A percentile compares a stretch with the other conserved stretches of the same genome.
Conservation (phyloP, 2,329 filamentous ascomycete genomes). For the Neofusicoccum umdonicola region DNA sequence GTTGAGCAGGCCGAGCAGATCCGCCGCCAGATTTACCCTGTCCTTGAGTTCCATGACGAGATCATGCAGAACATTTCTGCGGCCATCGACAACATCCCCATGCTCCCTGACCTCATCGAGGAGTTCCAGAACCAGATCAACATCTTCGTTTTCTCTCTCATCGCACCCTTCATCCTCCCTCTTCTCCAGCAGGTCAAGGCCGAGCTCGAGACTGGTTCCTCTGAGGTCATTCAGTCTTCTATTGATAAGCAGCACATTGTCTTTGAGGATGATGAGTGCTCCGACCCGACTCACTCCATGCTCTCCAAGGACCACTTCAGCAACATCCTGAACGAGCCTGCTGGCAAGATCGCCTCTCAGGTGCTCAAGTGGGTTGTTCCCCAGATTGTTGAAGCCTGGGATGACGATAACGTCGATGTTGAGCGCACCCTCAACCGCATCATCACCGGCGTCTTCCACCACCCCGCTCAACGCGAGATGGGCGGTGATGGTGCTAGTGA, state of each 20-base stretch:
- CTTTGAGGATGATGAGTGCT: slow-evolving; percentile 72
- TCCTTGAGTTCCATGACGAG: slow-evolving; percentile 87
- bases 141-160: slow-evolving; percentile 84
- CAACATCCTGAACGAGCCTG: slow-evolving; percentile 83
- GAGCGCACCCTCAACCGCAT: slow-evolving; percentile 72
- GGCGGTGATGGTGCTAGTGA: slow-evolving; percentile 70
- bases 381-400: slow-evolving; percentile 84
- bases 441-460: slow-evolving; percentile 79
- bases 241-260: slow-evolving; percentile 81
- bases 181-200: slow-evolving; percentile 83
- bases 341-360: slow-evolving; percentile 75
- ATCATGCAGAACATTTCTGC: slow-evolving; percentile 75
- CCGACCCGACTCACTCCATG: slow-evolving; percentile 92
- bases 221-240: slow-evolving; percentile 83
- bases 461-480: slow-evolving; percentile 72
- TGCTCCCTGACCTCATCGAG: slow-evolving; percentile 81
- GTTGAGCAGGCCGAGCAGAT: slow-evolving; percentile 72
- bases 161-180: slow-evolving; percentile 83
- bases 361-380: slow-evolving; percentile 84
- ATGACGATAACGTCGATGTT: slow-evolving; percentile 70
- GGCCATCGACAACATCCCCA: slow-evolving; percentile 79
- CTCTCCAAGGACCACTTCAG: slow-evolving; percentile 94
- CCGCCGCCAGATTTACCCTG: slow-evolving; percentile 79
- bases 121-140: slow-evolving; percentile 84
- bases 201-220: slow-evolving; percentile 81